Conservation (phyloP, 1,284 basidiomycete species). For the Sporisorium iseilematis-ciliati region DNA sequence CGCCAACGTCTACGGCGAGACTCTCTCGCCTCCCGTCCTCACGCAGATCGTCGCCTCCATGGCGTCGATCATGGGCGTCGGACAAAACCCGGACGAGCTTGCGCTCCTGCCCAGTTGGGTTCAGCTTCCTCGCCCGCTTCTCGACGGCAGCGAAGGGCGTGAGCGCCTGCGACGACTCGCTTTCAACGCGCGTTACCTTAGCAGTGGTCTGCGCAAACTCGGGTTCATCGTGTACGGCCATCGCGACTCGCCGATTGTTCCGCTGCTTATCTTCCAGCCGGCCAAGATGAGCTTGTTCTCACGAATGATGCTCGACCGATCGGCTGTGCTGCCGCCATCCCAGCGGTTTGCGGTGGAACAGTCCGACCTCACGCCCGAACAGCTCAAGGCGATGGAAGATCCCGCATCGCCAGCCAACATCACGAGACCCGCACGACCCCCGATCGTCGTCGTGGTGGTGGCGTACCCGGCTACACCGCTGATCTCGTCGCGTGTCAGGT, state of each 20-base stretch:
- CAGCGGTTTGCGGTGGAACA: conserved; percentile 52
- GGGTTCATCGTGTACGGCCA: conserved; percentile 98
- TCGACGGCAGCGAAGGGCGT: conserved; percentile 76
- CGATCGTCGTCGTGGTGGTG: conserved; percentile 67
- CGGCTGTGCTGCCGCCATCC: conserved; percentile 59
- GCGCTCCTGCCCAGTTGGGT: conserved; percentile 66
- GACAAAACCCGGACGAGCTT: conserved; percentile 53
- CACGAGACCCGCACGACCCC: conserved; percentile 54
- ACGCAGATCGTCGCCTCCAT: conserved; percentile 92
- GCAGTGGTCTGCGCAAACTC: conserved; percentile 85
- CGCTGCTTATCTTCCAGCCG: conserved; percentile 90
- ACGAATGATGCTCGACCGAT: conserved; percentile 67
- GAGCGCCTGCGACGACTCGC: conserved; percentile 86
- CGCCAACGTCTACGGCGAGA: conserved; percentile 87
- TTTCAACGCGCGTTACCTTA: conserved; percentile 95
- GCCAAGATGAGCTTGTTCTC: conserved; percentile 71
- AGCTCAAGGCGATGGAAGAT: conserved; percentile 50
- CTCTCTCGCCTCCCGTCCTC: conserved; percentile 89
- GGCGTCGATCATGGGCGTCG: conserved; percentile 91
- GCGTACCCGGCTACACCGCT: conserved; percentile 85
- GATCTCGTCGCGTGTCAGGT: conserved; percentile 88
- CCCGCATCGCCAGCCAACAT: conserved; percentile 44
- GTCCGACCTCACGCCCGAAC: conserved; percentile 42
- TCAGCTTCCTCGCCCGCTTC: conserved; percentile 56
- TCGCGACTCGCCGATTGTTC: conserved; percentile 91